These are phyloP conservation scores for Fusarium xyrophilum DNA, from an alignment of 2,329 filamentous ascomycete species.

Conservation along the genomic window DNA sequence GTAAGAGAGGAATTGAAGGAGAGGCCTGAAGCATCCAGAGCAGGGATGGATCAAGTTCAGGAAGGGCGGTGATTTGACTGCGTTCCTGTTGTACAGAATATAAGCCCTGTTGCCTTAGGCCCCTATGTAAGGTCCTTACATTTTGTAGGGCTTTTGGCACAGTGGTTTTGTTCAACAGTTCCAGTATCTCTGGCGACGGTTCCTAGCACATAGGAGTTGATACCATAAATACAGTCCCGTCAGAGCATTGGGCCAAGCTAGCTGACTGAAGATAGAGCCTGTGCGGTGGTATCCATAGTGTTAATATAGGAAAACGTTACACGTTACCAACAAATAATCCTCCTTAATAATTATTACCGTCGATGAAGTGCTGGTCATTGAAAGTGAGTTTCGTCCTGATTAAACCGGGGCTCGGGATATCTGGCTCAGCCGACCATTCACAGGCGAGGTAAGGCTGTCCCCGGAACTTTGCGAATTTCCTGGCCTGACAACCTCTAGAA, in stretches of 20 bases:
- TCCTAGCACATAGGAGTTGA: neutral
- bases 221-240: neutral
- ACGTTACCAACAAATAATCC: neutral
- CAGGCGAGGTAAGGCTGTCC: conserved; percentile 40
- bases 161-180: too few species aligned
- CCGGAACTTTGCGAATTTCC: conserved; percentile 48
- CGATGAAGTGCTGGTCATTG: neutral
- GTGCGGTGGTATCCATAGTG: neutral
- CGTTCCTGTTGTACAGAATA: too few species aligned
- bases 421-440: conserved; percentile 42
- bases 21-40: neutral
- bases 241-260: neutral
- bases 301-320: neutral
- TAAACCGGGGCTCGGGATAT: conserved; percentile 36
- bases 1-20: conserved; percentile 2
- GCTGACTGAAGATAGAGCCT: neutral
- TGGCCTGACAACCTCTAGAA: conserved; percentile 45
- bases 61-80: neutral
- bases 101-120: too few species aligned
- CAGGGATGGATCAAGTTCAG: conserved; percentile 7
- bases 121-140: too few species aligned
- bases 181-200: neutral
- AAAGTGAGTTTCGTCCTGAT: neutral
- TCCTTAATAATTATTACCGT: neutral
- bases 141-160: too few species aligned